These are phyloP conservation scores for Cucurbita pepo DNA, from an alignment of 306 rosid species.

Conservation along the genomic window DNA sequence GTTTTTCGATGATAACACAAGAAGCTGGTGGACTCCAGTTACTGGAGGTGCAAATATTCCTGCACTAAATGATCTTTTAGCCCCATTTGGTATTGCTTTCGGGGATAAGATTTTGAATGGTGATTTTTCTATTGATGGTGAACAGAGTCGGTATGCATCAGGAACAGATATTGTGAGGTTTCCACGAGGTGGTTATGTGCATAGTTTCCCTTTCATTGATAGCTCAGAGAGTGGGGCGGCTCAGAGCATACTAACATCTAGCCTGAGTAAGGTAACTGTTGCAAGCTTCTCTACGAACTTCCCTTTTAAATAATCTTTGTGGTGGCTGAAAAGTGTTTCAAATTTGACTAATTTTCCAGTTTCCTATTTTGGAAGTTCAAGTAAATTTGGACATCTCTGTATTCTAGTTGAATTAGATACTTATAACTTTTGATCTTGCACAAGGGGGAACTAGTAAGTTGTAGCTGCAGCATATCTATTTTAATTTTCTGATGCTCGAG, in stretches of 20 bases:
- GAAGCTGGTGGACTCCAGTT: conserved; percentile 99
- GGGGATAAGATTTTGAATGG: conserved; percentile 90
- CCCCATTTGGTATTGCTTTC: conserved; percentile 91
- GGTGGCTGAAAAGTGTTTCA: not conserved
- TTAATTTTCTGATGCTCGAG: too few species aligned
- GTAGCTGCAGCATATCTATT: not conserved
- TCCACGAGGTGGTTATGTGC: conserved; percentile 74
- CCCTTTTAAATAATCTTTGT: not conserved
- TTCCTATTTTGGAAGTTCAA: not conserved
- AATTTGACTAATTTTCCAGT: not conserved
- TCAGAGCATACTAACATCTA: conserved; percentile 65
- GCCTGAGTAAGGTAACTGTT: conserved; percentile 41
- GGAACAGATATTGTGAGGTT: conserved; percentile 91
- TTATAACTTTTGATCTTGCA: not conserved
- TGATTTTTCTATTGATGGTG: conserved; percentile 80
- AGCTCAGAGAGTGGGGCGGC: conserved; percentile 98
- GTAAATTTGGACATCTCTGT: not conserved
- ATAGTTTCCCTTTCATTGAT: conserved; percentile 76
- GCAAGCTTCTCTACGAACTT: not conserved
- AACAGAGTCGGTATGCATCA: conserved; percentile 89
- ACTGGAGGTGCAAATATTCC: conserved; percentile 96
- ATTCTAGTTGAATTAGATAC: not conserved
- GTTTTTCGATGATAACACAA: conserved; percentile 86
- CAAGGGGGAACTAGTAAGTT: not conserved
- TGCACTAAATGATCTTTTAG: conserved; percentile 80